Evolutionary conservation across 148 eudicot genomes (phyloP).

Genomic region (Vaccinium corymbosum): DNA sequence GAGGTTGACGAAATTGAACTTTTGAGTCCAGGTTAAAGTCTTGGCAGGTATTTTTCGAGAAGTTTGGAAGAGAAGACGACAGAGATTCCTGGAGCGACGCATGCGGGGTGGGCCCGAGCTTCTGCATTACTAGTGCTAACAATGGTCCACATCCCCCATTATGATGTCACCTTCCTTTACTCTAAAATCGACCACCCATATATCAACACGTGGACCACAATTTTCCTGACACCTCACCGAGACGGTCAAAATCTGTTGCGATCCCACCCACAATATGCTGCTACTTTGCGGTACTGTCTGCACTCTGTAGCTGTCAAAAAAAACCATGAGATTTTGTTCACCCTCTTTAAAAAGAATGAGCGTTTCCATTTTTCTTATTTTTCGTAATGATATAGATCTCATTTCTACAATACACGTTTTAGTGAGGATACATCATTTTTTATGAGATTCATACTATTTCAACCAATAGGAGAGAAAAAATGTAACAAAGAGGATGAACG

Average conservation of each 20-base stretch:
- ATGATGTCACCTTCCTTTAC: neutral
- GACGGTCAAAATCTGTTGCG: neutral
- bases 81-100: constrained; percentile 8
- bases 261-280: neutral
- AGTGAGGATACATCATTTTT: too few species aligned
- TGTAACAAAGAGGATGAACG: too few species aligned
- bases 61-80: constrained; percentile 11
- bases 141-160: constrained; percentile 1
- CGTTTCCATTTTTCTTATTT: too few species aligned
- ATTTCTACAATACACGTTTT: too few species aligned
- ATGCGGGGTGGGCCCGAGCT: neutral
- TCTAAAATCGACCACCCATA: neutral
- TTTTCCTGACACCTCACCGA: neutral
- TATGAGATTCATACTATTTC: too few species aligned
- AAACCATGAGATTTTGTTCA: too few species aligned
- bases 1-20: too few species aligned
- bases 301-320: neutral
- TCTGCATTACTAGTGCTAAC: neutral
- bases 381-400: too few species aligned
- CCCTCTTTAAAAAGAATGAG: too few species aligned
- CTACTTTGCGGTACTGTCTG: neutral
- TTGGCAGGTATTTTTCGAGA: neutral
- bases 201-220: neutral
- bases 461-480: too few species aligned
- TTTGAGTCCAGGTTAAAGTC: too few species aligned